Conservation (phyloP, 345 rosid genomes). For the Citrus trifoliata region DNA sequence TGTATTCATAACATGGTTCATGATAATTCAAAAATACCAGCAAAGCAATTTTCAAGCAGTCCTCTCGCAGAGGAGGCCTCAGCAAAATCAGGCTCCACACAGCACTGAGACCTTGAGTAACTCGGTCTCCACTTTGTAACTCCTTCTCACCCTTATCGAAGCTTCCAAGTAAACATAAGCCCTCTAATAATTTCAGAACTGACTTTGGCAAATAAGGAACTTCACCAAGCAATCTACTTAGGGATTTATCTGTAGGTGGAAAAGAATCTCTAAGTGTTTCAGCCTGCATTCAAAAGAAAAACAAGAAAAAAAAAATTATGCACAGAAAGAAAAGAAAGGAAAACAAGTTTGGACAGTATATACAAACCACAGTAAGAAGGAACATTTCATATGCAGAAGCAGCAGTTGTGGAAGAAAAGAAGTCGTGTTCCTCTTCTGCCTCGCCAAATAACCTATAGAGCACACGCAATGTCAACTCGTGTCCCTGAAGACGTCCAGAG, state of each 20-base stretch:
- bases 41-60: conserved; percentile 87
- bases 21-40: conserved; percentile 51
- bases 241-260: conserved; percentile 97
- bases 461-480: conserved; percentile 93
- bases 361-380: conserved; percentile 74
- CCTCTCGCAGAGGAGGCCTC: conserved; percentile 83
- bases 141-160: conserved; percentile 57
- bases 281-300: conserved; percentile 50
- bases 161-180: conserved; percentile 75
- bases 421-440: conserved; percentile 94
- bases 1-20: neutral
- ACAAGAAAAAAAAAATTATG: conserved; percentile 10
- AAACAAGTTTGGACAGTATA: conserved; percentile 19
- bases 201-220: conserved; percentile 87
- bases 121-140: conserved; percentile 80
- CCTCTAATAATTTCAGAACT: conserved; percentile 73
- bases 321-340: neutral
- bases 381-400: conserved; percentile 84
- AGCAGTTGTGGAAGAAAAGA: conserved; percentile 89
- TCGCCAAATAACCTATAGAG: conserved; percentile 91
- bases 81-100: conserved; percentile 85
- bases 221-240: conserved; percentile 88
- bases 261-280: conserved; percentile 91
- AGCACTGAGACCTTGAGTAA: conserved; percentile 95
- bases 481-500: conserved; percentile 80